These are phyloP conservation scores for Fraxinus dipetala DNA, from an alignment of 305 asterid genomes.

Conservation along the genomic window DNA sequence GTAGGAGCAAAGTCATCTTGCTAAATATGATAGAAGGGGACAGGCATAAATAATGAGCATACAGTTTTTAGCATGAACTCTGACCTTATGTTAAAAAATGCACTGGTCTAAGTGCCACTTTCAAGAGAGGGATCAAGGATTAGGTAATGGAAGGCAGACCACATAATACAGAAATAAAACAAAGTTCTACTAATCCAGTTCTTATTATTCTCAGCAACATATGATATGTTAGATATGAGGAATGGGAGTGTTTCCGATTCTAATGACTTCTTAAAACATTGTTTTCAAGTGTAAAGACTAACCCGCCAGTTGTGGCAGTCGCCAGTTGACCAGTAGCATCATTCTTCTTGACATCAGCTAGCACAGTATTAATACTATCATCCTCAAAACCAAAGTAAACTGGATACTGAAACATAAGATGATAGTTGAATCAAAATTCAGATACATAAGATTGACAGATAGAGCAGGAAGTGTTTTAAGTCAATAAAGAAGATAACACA, in stretches of 20 bases:
- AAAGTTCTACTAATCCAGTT: neutral
- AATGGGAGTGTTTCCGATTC: neutral
- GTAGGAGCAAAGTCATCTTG: neutral
- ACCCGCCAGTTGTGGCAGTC: conserved; percentile 98
- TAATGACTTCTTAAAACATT: neutral
- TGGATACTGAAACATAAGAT: conserved; percentile 70
- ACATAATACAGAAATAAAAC: neutral
- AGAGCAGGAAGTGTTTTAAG: neutral
- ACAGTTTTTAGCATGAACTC: neutral
- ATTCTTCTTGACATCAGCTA: conserved; percentile 51
- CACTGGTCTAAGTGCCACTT: neutral
- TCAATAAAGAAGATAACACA: conserved; percentile 1
- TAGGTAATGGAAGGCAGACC: neutral
- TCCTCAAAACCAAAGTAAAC: conserved; percentile 95
- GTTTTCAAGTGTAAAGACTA: conserved; percentile 40
- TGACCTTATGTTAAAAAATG: neutral
- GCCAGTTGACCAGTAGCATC: conserved; percentile 73
- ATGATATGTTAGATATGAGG: neutral
- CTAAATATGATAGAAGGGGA: neutral
- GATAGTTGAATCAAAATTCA: conserved; percentile 14
- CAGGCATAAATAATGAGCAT: neutral
- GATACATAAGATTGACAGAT: neutral
- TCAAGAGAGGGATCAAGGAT: neutral
- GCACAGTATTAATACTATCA: conserved; percentile 61
- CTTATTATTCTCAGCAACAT: neutral